Evolutionary conservation across 1,139 yeast species (phyloP), one percentile per base, ranked within the genome.

Genomic region (Pichia sp.): DNA sequence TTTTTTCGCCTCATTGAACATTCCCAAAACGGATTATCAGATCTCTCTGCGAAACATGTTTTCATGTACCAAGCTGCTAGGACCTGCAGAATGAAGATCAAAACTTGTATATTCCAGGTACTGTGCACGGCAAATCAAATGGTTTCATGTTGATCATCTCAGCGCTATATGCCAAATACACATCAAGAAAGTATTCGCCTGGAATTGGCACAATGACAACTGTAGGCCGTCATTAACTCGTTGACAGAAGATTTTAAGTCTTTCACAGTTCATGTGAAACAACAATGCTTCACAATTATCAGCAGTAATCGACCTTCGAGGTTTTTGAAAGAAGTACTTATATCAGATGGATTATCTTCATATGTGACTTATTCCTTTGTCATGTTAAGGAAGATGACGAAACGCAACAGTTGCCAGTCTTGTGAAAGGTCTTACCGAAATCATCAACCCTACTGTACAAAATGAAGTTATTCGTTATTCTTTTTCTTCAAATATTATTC

Each of bases 1-100:
- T 45, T 36, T 41, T 6, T 21, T 8, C 4, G 19, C 16, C 30
- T 18, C 42, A 53, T 53, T 51, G 48, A 21, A 16, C 31, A 19
- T 19, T 41, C 54, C 52, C 41, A 53, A 53, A 53, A 25, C 10
- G 49, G 56, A n/a, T 51, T 51, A 42, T 43, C 34, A n/a, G 4
- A 12, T 12, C 21, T 36, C 8, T 25, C 16, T 41, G 44, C 44
- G 42, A 39, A 39, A 39, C 42, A 39, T 39, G 26, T 39, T 39
- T 39, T 22, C 26, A 25, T 25, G 19, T 39, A 12, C 12, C 16
- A 6, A 18, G n/a, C 8, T 2, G 23, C 42, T 22, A 9, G 42
- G 19, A 34, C 37, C 37, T 34, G 37, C 37, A 34, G 7, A 9
- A 5, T 34, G 19, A 16, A 10, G n/a, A n/a, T 34, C 18, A 13